These are phyloP conservation scores for Coleophoma eucalyptorum DNA, from an alignment of 2,329 filamentous ascomycete genomes.

Conservation along the genomic window DNA sequence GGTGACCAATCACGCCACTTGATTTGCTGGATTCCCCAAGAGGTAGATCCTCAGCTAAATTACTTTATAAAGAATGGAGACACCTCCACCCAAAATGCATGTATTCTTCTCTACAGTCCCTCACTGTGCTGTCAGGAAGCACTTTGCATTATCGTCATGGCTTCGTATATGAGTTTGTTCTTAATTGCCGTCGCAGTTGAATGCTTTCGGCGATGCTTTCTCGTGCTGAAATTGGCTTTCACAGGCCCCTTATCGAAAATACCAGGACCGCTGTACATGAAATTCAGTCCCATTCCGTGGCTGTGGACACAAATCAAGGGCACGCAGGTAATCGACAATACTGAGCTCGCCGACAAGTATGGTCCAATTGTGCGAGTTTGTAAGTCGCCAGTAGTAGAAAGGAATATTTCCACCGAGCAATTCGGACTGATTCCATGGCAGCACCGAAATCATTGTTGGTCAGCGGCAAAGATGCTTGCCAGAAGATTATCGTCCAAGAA, in stretches of 20 bases:
- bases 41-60: too few species aligned
- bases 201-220: constrained; percentile 4
- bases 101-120: too few species aligned
- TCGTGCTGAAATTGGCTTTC: constrained; percentile 7
- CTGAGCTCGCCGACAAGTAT: constrained; percentile 11
- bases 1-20: too few species aligned
- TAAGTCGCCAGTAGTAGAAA: not conserved
- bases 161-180: not conserved
- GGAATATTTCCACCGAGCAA: not conserved
- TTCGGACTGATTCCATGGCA: not conserved
- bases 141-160: not conserved
- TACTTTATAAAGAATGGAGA: too few species aligned
- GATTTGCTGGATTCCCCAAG: too few species aligned
- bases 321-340: constrained; percentile 5
- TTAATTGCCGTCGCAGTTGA: constrained; percentile 5
- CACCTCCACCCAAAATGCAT: too few species aligned
- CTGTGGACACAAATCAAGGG: constrained; percentile 10
- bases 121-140: too few species aligned
- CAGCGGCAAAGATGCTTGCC: constrained; percentile 6
- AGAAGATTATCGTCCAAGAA: constrained; percentile 12
- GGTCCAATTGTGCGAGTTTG: constrained; percentile 14
- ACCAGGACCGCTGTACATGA: constrained; percentile 10
- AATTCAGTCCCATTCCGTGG: constrained; percentile 10
- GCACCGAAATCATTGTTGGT: constrained; percentile 12
- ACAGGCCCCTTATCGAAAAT: constrained; percentile 14